Evolutionary conservation across 768 basidiomycete species (phyloP), one percentile per base, ranked within the genome.

Genomic region (Crepidotus variabilis): DNA sequence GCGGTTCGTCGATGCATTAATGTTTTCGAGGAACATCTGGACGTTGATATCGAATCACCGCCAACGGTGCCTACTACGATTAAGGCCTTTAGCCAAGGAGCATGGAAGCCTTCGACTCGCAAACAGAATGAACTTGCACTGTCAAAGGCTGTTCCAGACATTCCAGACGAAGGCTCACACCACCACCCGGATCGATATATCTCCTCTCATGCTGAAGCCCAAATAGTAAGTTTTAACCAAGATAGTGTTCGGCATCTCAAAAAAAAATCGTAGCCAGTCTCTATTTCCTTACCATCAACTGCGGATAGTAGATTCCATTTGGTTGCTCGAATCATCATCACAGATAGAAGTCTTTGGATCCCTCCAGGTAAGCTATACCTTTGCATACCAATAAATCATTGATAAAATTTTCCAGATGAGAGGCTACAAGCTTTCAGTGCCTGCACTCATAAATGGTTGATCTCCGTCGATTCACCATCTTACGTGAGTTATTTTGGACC

Each of bases 371-470:
- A 23, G 68, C 59, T 8, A 13, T 43, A 18, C 28, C 4, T 18
- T 28, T 8, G 28, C 55, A 51, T 52, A 54, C 22, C 52, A n/a
- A 20, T 8, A 45, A 14, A 32, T 45, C 54, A 6, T 46, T 22
- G 48, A 8, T n/a, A 49, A 14, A 48, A 22, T 48, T 51, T 55
- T 20, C 21, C 57, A 77, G 75, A 69, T 3, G 61, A 69, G 50
- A 74, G 73, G 34, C 49, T 54, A 22, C 60, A 55, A 48, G 57
- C 53, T n/a, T 54, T 65, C 35, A 36, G 59, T 52, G 59, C 59
- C 2, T 71, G 73, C 56, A 75, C 77, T 1, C 77, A 81, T 63
- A 78, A 77, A 64, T 83, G 82, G 82, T 82, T 81, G 80, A 70
- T 83, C 36, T 78, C 76, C 0, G 71, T 80, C 11, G 78, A 81